These are phyloP conservation scores for Tagetes erecta DNA, from an alignment of 129 eudicot genomes.

Conservation along the genomic window DNA sequence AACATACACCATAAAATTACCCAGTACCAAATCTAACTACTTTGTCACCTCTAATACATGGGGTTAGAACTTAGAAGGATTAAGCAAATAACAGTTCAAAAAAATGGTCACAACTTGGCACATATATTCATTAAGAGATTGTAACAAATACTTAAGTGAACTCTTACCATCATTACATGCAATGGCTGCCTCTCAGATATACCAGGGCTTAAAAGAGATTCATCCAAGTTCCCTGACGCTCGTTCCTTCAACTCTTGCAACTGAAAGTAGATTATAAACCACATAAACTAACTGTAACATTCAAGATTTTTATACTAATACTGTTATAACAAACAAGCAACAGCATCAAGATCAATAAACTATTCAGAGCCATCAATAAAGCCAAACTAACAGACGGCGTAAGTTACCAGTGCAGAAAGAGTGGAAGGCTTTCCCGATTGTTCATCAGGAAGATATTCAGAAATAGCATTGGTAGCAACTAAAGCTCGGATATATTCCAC, in stretches of 20 bases:
- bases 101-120: background rate
- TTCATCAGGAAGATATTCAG: constrained; percentile 91
- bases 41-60: constrained; percentile 1
- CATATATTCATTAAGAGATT: background rate
- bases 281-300: background rate
- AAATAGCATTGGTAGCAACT: constrained; percentile 78
- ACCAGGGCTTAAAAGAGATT: constrained; percentile 76
- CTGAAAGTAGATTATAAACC: constrained; percentile 37
- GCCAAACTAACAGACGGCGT: background rate
- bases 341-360: background rate
- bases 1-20: background rate
- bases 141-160: background rate
- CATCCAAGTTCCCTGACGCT: constrained; percentile 83
- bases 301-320: background rate
- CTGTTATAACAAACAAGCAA: background rate
- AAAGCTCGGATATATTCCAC: constrained; percentile 91
- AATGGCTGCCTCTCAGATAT: constrained; percentile 93
- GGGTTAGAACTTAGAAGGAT: background rate
- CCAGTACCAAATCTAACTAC: background rate
- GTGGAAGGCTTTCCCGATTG: constrained; percentile 87
- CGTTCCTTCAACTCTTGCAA: constrained; percentile 86
- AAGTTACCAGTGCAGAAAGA: constrained; percentile 80
- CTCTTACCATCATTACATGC: constrained; percentile 96
- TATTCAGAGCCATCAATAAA: background rate
- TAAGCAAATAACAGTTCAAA: background rate